Evolutionary conservation across 768 basidiomycete genomes (phyloP).

Genomic region (Psilocybe cubensis): DNA sequence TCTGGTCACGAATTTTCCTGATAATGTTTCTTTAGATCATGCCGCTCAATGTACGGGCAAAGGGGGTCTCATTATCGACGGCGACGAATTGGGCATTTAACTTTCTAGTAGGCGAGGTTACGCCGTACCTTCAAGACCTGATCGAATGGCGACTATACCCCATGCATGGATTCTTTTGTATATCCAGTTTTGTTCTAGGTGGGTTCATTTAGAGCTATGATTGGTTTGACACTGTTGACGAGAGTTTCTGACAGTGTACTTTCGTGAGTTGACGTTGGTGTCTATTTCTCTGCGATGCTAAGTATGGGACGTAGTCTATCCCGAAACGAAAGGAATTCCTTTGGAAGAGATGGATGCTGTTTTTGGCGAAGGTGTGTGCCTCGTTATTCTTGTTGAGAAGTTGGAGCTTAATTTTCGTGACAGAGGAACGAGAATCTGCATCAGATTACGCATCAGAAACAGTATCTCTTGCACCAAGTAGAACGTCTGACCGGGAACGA

Average conservation of each 20-base stretch:
- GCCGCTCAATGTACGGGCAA: conserved; percentile 86
- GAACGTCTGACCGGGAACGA: background rate
- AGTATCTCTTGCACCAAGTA: conserved; percentile 54
- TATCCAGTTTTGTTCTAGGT: conserved; percentile 84
- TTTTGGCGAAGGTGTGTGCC: conserved; percentile 75
- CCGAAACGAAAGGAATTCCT: conserved; percentile 85
- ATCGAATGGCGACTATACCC: conserved; percentile 94
- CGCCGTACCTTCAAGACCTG: conserved; percentile 83
- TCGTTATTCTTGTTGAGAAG: background rate
- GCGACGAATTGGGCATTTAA: conserved; percentile 92
- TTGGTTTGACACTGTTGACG: background rate
- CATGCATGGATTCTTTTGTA: conserved; percentile 94
- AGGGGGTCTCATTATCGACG: conserved; percentile 94
- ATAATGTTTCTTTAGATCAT: conserved; percentile 69
- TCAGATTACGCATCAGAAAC: conserved; percentile 68
- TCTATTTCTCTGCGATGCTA: background rate
- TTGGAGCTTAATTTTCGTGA: background rate
- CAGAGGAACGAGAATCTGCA: conserved; percentile 55
- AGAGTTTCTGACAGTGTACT: conserved; percentile 56
- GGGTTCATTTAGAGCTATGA: conserved; percentile 14
- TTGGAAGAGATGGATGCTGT: conserved; percentile 91
- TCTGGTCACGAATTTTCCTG: conserved; percentile 1
- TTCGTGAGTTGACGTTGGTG: conserved; percentile 57
- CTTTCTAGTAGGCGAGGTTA: conserved; percentile 86
- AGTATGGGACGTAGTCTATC: conserved; percentile 59